phyloP scores from a whole-genome alignment of 495 filamentous ascomycete genomes.

The Hypomontagnella monticulosa region DNA sequence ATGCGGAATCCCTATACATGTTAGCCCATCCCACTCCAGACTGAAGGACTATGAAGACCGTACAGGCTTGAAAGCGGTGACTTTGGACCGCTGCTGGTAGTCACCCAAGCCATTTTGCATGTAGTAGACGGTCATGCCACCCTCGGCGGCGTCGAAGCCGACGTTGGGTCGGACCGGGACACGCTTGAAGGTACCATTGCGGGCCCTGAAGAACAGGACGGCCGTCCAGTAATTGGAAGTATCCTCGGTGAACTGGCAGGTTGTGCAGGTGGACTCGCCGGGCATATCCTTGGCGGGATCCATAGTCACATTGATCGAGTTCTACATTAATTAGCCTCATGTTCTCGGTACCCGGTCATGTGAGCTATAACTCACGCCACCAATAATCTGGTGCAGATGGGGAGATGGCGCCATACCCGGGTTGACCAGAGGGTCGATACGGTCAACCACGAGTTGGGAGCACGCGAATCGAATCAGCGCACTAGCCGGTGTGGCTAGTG shows the following conservation, averaged over 20 bases:
- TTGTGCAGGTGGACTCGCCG: conserved; percentile 42
- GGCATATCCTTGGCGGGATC: conserved; percentile 46
- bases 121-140: conserved; percentile 55
- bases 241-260: conserved; percentile 48
- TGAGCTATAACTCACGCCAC: conserved; percentile 35
- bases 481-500: conserved; percentile 41
- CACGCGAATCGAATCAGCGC: conserved; percentile 51
- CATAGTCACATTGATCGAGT: conserved; percentile 49
- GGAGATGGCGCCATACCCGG: conserved; percentile 45
- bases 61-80: conserved; percentile 53
- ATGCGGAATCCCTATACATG: conserved; percentile 46
- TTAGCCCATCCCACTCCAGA: background rate
- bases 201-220: conserved; percentile 51
- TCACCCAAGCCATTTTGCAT: conserved; percentile 49
- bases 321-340: conserved; percentile 28
- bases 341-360: background rate
- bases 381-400: conserved; percentile 50
- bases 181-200: conserved; percentile 52
- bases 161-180: conserved; percentile 50
- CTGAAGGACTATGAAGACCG: background rate
- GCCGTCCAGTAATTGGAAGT: conserved; percentile 56
- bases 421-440: conserved; percentile 49
- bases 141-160: conserved; percentile 49
- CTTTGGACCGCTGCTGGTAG: conserved; percentile 44
- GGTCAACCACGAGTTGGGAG: conserved; percentile 47